phyloP scores from a whole-genome alignment of 1,139 yeast species.

The Wickerhamomyces sp. region DNA sequence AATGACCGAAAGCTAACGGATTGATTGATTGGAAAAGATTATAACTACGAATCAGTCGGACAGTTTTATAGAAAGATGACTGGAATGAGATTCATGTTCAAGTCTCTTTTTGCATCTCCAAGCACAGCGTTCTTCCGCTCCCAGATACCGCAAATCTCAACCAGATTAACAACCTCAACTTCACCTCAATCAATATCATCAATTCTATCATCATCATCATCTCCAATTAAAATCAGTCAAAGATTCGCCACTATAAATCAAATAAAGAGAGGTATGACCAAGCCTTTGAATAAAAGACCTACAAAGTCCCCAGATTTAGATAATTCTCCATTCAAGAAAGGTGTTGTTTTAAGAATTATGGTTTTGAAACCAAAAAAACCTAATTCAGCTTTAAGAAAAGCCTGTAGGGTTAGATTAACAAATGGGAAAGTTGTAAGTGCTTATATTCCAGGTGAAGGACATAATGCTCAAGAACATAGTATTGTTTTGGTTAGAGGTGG shows the following conservation, averaged over 20 bases:
- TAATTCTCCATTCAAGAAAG: constrained; percentile 79
- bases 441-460: constrained; percentile 98
- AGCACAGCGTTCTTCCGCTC: constrained; percentile 14
- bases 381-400: constrained; percentile 95
- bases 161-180: constrained; percentile 7
- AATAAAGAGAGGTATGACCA: constrained; percentile 59
- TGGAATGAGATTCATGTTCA: constrained; percentile 17
- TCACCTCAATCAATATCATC: constrained; percentile 12
- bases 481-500: constrained; percentile 97
- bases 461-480: constrained; percentile 96
- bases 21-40: neutral
- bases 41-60: neutral
- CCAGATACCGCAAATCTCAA: constrained; percentile 3
- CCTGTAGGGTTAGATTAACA: constrained; percentile 88
- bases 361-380: constrained; percentile 96
- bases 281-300: constrained; percentile 45
- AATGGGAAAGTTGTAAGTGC: constrained; percentile 89
- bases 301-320: constrained; percentile 78
- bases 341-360: constrained; percentile 93
- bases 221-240: constrained; percentile 14
- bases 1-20: neutral
- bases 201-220: constrained; percentile 9
- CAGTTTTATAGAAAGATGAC: constrained; percentile 5
- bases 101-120: constrained; percentile 14
- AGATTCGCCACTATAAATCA: constrained; percentile 67